Percentiles rank a stretch among this genome's conserved stretches.
phyloP scores from a whole-genome alignment of 192 early-diverging fungal species.

The Umbelopsis sp. region DNA sequence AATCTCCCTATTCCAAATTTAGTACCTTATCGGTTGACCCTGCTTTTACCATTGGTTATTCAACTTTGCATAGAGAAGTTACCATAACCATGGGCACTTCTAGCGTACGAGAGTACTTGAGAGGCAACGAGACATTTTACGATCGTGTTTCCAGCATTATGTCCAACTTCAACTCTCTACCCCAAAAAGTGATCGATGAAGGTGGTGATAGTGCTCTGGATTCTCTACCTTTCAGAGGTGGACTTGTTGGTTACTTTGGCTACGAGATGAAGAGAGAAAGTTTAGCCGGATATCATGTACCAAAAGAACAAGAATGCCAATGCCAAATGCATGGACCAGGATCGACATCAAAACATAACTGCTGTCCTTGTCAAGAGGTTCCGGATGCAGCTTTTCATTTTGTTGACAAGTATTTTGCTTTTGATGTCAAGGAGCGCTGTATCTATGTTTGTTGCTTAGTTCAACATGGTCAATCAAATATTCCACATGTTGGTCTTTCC shows the following conservation, averaged over 20 bases:
- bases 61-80: slow-evolving; percentile 35
- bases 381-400: slow-evolving; percentile 67
- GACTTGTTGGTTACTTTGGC: slow-evolving; percentile 88
- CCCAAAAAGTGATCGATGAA: slow-evolving; percentile 19
- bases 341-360: slow-evolving; percentile 30
- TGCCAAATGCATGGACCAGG: slow-evolving; percentile 14
- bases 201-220: neutral
- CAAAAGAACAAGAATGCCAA: slow-evolving; percentile 41
- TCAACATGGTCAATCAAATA: neutral
- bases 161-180: slow-evolving; percentile 26
- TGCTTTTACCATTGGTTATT: slow-evolving; percentile 32
- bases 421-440: slow-evolving; percentile 48
- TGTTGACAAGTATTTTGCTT: slow-evolving; percentile 55
- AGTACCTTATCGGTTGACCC: slow-evolving; percentile 28
- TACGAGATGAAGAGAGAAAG: slow-evolving; percentile 94
- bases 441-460: slow-evolving; percentile 28
- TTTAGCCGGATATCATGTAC: slow-evolving; percentile 50
- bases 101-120: neutral
- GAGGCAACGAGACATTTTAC: slow-evolving; percentile 56
- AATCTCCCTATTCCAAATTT: slow-evolving; percentile 32
- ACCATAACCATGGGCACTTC: neutral
- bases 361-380: slow-evolving; percentile 30
- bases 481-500: neutral
- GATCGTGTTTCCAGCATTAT: slow-evolving; percentile 59
- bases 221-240: slow-evolving; percentile 67